Percentiles rank a stretch among this genome's conserved stretches.
Evolutionary conservation across 805 yeast genomes (phyloP).

Genomic region (Maudiozyma serrabonitensis): DNA sequence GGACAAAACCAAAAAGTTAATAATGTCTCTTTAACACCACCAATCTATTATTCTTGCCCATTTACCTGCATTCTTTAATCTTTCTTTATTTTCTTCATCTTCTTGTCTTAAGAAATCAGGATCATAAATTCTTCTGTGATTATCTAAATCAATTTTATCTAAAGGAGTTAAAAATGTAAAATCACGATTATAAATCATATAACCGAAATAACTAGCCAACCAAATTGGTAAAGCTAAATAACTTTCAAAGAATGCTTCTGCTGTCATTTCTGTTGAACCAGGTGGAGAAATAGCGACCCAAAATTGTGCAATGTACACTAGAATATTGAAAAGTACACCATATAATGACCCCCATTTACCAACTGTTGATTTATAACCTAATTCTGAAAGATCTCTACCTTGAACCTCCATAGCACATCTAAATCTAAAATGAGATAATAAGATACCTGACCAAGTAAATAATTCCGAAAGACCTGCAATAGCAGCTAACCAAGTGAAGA

Average conservation of each 20-base stretch:
- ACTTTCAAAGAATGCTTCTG: conserved; percentile 40
- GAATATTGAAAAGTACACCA: conserved; percentile 40
- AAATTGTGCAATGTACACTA: conserved; percentile 48
- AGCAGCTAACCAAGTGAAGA: conserved; percentile 53
- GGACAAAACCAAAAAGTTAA: no score
- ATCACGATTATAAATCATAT: conserved; percentile 38
- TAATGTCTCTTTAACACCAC: conserved; percentile 30
- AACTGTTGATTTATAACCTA: conserved; percentile 40
- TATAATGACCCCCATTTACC: conserved; percentile 42
- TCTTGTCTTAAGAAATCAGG: conserved; percentile 34
- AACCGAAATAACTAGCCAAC: conserved; percentile 37
- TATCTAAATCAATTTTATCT: conserved; percentile 35
- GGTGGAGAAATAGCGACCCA: conserved; percentile 58
- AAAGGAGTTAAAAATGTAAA: conserved; percentile 28
- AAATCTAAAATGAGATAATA: conserved; percentile 44
- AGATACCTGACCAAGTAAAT: conserved; percentile 52
- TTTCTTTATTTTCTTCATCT: conserved; percentile 30
- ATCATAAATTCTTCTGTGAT: conserved; percentile 34
- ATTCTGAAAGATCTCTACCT: conserved; percentile 37
- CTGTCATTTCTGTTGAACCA: conserved; percentile 30
- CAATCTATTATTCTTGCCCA: conserved; percentile 30
- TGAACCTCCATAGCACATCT: conserved; percentile 44
- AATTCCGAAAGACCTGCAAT: conserved; percentile 51
- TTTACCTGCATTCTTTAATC: conserved; percentile 9
- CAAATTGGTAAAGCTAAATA: conserved; percentile 44